Evolutionary conservation across 2,329 filamentous ascomycete genomes (phyloP).

Genomic region (Ophiosphaerella korrae): DNA sequence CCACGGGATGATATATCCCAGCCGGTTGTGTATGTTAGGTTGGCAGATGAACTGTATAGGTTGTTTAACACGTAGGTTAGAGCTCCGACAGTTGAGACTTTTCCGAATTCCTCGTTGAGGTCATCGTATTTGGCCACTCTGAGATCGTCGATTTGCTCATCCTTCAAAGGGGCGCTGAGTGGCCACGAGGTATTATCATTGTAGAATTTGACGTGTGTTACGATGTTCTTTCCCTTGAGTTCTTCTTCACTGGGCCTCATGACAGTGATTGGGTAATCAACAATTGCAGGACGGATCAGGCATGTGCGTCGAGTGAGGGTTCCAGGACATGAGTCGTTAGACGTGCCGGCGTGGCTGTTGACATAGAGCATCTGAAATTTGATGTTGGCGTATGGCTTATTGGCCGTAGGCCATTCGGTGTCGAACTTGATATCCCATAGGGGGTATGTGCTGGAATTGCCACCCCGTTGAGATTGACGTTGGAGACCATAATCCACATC

Average conservation of each 20-base stretch:
- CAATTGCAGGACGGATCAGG: constrained; percentile 22
- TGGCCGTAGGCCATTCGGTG: constrained; percentile 12
- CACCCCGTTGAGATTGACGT: constrained; percentile 8
- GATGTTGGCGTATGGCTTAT: constrained; percentile 21
- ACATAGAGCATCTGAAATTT: constrained; percentile 26
- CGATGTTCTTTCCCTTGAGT: constrained; percentile 22
- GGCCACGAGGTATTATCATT: constrained; percentile 10
- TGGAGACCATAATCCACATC: constrained; percentile 26
- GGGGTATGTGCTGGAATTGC: constrained; percentile 10
- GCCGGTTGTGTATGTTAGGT: constrained; percentile 14
- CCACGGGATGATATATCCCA: constrained; percentile 25
- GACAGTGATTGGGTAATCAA: constrained; percentile 27
- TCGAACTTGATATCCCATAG: constrained; percentile 25
- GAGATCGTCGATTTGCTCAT: constrained; percentile 19
- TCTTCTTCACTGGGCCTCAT: constrained; percentile 32
- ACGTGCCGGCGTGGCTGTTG: constrained; percentile 14
- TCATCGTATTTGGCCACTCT: constrained; percentile 19
- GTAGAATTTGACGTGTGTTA: constrained; percentile 30
- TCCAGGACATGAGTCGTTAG: constrained; percentile 19
- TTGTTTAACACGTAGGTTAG: constrained; percentile 28
- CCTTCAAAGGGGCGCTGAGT: constrained; percentile 8
- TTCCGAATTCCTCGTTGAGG: constrained; percentile 14
- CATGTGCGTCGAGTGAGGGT: constrained; percentile 18
- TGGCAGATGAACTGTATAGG: constrained; percentile 22
- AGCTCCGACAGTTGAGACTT: constrained; percentile 24